Evolutionary conservation across 176 grass and related monocot genomes (phyloP), one percentile per base, ranked within the genome.

Genomic region (Lolium perenne): DNA sequence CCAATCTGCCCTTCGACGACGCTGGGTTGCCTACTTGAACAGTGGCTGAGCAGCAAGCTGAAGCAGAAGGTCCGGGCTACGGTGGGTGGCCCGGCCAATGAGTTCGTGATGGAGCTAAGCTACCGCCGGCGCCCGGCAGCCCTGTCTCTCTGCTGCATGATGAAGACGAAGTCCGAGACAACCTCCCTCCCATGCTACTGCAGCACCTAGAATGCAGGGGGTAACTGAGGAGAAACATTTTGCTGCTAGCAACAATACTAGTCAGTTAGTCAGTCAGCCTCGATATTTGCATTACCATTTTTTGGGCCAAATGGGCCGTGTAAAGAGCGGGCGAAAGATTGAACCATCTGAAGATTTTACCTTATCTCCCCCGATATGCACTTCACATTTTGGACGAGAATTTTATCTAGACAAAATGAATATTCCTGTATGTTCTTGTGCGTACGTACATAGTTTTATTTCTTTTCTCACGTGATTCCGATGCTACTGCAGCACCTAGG

Each of bases 61-160:
- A 69, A 69, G 45, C 50, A 87, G 13, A 69, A 67, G 45, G 32
- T 90, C 38, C 61, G 59, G 45, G 26, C 89, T 10, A 72, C 74
- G 46, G 72, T 87, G 16, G 90, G 83, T 20, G 41, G 92, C 61
- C 84, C 90, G 2, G 94, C 86, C 66, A 93, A 93, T 12, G 85
- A 93, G 83, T 94, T 96, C 26, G 88, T 97, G 53, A 97, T 99
- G 92, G 92, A 85, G 91, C 90, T 99, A 4, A 65, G 82, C 23
- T 99, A 97, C 80, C 88, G 97, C 29, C 90, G 86, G n/a, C 89
- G 67, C 18, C 87, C 17, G 2, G 71, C 4, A 14, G 11, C 63
- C 49, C 23, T 21, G 63, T 38, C 45, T 16, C 62, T 55, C 38
- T 54, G 77, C 81, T 56, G 38, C 69, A 62, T 48, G 23, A 54